Evolutionary conservation across 371 early-diverging fungal genomes (phyloP).

Genomic region (Mucor mucedo): DNA sequence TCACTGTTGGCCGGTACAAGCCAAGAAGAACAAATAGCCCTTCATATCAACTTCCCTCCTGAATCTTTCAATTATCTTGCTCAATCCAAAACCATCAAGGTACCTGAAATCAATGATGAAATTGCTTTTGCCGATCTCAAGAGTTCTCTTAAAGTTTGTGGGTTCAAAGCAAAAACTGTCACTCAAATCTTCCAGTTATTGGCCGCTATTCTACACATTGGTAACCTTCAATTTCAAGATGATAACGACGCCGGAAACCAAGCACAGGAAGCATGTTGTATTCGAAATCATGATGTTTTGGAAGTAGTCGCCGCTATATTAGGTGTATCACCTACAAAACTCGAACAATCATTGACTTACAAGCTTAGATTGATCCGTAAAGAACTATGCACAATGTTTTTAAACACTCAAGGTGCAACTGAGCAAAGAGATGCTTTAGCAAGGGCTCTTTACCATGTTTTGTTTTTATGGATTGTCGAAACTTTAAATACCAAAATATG

Average conservation of each 20-base stretch:
- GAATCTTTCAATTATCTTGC: slow-evolving; percentile 57
- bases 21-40: slow-evolving; percentile 57
- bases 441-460: slow-evolving; percentile 73
- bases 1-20: slow-evolving; percentile 70
- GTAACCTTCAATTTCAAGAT: slow-evolving; percentile 71
- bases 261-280: slow-evolving; percentile 49
- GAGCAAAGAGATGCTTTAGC: slow-evolving; percentile 72
- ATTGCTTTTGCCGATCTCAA: slow-evolving; percentile 62
- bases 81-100: slow-evolving; percentile 47
- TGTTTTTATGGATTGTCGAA: slow-evolving; percentile 82
- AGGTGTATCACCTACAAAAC: slow-evolving; percentile 63
- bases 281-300: slow-evolving; percentile 65
- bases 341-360: slow-evolving; percentile 71
- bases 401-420: slow-evolving; percentile 67
- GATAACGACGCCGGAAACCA: slow-evolving; percentile 53
- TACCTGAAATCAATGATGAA: slow-evolving; percentile 37
- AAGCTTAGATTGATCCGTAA: slow-evolving; percentile 57
- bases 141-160: slow-evolving; percentile 72
- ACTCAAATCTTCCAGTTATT: slow-evolving; percentile 71
- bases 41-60: slow-evolving; percentile 59
- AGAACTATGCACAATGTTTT: slow-evolving; percentile 82
- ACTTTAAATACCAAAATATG: slow-evolving; percentile 76
- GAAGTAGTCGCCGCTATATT: slow-evolving; percentile 77
- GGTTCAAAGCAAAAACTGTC: slow-evolving; percentile 73
- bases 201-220: slow-evolving; percentile 75